Percentiles rank a stretch among this genome's conserved stretches.
These are phyloP conservation scores for Cercophora samala DNA, from an alignment of 495 filamentous ascomycete species.

Conservation along the genomic window DNA sequence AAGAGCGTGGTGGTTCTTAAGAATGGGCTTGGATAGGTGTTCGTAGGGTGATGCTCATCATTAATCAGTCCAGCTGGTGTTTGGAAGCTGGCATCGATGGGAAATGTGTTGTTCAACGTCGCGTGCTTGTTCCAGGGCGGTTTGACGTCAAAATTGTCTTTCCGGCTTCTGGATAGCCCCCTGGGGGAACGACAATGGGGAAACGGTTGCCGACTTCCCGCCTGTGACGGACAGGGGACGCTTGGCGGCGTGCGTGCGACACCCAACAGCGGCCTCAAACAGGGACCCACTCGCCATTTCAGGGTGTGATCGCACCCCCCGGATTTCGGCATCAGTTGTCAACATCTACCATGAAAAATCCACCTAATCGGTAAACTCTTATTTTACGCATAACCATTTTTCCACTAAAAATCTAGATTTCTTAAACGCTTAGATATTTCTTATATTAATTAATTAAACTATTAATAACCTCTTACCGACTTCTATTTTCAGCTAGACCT, in stretches of 20 bases:
- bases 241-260: conserved; percentile 8
- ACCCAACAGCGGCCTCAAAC: not conserved
- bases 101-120: conserved; percentile 6
- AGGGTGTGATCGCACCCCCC: no score
- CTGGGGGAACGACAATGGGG: not conserved
- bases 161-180: not conserved
- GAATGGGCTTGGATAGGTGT: conserved; percentile 16
- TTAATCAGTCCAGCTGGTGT: conserved; percentile 29
- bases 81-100: conserved; percentile 23
- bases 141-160: conserved; percentile 18
- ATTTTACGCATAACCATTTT: not conserved
- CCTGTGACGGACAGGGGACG: conserved; percentile 7
- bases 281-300: not conserved
- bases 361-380: no score
- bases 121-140: not conserved
- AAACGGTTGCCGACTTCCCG: conserved; percentile 12
- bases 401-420: no score
- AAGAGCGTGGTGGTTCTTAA: conserved; percentile 15
- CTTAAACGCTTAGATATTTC: no score
- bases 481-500: no score
- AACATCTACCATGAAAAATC: no score
- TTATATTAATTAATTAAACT: no score
- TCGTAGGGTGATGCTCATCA: conserved; percentile 26
- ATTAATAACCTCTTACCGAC: no score
- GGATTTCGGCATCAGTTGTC: no score